These are phyloP conservation scores for Fusarium udum DNA, from an alignment of 2,329 filamentous ascomycete species.

Conservation along the genomic window DNA sequence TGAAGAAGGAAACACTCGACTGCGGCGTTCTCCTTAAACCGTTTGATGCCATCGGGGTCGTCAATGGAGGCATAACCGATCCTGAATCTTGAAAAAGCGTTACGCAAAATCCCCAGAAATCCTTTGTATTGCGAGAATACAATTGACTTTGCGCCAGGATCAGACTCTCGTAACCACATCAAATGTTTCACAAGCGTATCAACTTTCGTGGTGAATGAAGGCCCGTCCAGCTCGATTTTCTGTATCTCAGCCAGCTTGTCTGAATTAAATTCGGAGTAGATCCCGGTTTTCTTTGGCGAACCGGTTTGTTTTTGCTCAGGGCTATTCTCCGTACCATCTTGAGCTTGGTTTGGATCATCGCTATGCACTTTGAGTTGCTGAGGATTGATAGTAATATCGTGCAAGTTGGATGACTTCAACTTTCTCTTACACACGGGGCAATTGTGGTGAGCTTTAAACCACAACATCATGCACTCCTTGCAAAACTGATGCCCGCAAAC, in stretches of 20 bases:
- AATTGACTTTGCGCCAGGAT: constrained; percentile 89
- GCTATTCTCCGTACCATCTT: constrained; percentile 9
- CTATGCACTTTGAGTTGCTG: constrained; percentile 73
- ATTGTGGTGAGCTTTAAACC: constrained; percentile 78
- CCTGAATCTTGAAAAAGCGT: constrained; percentile 74
- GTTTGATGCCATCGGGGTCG: constrained; percentile 72
- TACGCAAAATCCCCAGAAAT: constrained; percentile 78
- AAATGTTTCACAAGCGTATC: constrained; percentile 85
- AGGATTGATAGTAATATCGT: constrained; percentile 86
- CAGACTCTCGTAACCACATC: constrained; percentile 83
- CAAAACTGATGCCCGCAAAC: constrained; percentile 94
- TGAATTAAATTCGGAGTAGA: constrained; percentile 81
- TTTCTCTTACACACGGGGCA: constrained; percentile 86
- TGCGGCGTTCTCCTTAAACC: constrained; percentile 78
- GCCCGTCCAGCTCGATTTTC: constrained; percentile 75
- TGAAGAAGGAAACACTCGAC: constrained; percentile 89
- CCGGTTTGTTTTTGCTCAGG: constrained; percentile 27
- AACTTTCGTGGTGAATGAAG: constrained; percentile 88
- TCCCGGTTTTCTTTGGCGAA: constrained; percentile 54
- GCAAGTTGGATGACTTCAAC: constrained; percentile 74
- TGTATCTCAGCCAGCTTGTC: constrained; percentile 82
- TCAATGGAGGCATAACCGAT: constrained; percentile 80
- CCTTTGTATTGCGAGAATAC: constrained; percentile 91
- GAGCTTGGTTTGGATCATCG: constrained; percentile 23
- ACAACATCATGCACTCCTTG: constrained; percentile 83